These are phyloP conservation scores for Lentinula sp. DNA, from an alignment of 768 basidiomycete genomes.

Conservation along the genomic window DNA sequence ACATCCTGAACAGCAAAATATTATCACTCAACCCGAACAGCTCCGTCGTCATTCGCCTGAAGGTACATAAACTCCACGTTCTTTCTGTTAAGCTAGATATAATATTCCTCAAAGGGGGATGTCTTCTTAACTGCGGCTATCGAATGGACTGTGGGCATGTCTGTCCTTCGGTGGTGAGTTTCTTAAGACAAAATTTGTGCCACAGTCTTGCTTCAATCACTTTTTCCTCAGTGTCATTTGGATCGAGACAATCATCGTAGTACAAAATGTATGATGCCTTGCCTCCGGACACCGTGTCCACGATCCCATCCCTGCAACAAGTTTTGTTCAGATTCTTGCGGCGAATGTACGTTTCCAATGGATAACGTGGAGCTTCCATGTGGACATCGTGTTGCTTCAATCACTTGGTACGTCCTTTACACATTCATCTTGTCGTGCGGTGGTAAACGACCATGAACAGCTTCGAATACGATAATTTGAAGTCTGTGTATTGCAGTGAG, in stretches of 20 bases:
- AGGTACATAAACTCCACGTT: constrained; percentile 24
- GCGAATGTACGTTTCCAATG: constrained; percentile 43
- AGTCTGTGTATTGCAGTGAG: constrained; percentile 34
- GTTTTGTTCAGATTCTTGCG: constrained; percentile 47
- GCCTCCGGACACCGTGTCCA: constrained; percentile 41
- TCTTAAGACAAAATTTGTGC: background rate
- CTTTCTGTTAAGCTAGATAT: background rate
- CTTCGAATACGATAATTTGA: constrained; percentile 36
- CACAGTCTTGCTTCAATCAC: background rate
- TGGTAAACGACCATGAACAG: constrained; percentile 22
- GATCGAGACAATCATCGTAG: constrained; percentile 50
- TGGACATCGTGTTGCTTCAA: constrained; percentile 37
- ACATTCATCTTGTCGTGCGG: background rate
- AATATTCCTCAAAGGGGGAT: constrained; percentile 42
- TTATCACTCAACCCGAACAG: constrained; percentile 44
- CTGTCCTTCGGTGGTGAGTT: constrained; percentile 53
- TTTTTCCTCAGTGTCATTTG: constrained; percentile 45
- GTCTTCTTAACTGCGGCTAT: constrained; percentile 48
- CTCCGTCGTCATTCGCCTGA: constrained; percentile 49
- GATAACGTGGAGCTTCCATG: constrained; percentile 48
- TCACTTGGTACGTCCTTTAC: constrained; percentile 41
- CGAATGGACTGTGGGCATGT: constrained; percentile 56
- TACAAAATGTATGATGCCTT: constrained; percentile 41
- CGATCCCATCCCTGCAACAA: constrained; percentile 54
- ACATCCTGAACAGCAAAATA: constrained; percentile 38